These are phyloP conservation scores for Blepharisma stoltei DNA, from an alignment of 73 alveolate species.

Conservation along the genomic window DNA sequence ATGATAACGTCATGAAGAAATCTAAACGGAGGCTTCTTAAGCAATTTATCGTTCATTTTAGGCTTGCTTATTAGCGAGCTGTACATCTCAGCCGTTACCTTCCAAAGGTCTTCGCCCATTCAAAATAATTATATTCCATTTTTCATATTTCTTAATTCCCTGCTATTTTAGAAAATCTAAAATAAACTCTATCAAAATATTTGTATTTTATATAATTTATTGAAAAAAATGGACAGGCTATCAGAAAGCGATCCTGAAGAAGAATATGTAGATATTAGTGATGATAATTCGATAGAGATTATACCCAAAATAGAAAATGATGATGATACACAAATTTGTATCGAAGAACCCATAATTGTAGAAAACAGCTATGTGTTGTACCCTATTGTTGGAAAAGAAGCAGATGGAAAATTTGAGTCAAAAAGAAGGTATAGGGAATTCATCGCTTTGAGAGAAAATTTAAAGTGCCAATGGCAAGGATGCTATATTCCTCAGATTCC, in stretches of 20 bases:
- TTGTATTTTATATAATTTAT: too few relatives aligned
- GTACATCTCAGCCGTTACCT: conserved; percentile 85
- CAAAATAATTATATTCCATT: too few relatives aligned
- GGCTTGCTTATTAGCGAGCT: conserved; percentile 86
- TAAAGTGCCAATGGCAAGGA: conserved; percentile 70
- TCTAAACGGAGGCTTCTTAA: conserved; percentile 85
- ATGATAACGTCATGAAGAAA: conserved; percentile 71
- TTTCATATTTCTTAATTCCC: too few relatives aligned
- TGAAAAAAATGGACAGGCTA: too few relatives aligned
- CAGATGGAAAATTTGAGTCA: background rate
- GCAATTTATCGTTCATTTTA: conserved; percentile 80
- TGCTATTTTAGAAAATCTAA: too few relatives aligned
- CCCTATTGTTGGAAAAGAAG: background rate
- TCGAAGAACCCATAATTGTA: background rate
- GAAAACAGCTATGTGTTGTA: background rate
- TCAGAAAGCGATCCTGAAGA: too few relatives aligned
- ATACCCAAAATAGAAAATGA: background rate
- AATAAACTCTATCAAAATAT: too few relatives aligned
- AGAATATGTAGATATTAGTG: too few relatives aligned
- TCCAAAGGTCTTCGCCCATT: conserved; percentile 47
- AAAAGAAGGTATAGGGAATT: conserved; percentile 79
- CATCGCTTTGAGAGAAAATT: conserved; percentile 56
- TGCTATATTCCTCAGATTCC: conserved; percentile 78
- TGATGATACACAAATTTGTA: background rate
- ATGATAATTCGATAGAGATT: too few relatives aligned